Percentiles rank a stretch among this genome's conserved stretches.
These are phyloP conservation scores for Zychaea mexicana DNA, from an alignment of 371 early-diverging fungal genomes.

Conservation along the genomic window DNA sequence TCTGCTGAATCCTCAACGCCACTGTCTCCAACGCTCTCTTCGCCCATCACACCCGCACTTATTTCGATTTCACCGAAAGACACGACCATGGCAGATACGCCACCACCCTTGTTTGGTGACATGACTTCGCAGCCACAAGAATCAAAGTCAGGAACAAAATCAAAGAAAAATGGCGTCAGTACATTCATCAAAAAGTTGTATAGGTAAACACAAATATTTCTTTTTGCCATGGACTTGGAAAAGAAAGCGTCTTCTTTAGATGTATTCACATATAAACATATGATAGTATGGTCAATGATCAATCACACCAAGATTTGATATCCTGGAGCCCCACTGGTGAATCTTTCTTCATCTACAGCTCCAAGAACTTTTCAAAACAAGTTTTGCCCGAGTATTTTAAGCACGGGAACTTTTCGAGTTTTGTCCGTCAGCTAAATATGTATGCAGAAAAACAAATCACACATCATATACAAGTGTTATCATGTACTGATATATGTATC, in stretches of 20 bases:
- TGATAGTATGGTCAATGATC: slow-evolving; percentile 73
- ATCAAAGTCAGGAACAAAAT: slow-evolving; percentile 11
- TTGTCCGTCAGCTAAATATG: slow-evolving; percentile 96
- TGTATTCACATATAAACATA: too few species aligned
- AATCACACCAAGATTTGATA: slow-evolving; percentile 67
- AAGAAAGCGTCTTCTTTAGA: too few species aligned
- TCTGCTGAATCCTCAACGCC: slow-evolving; percentile 1
- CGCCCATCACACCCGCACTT: background rate
- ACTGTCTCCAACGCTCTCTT: slow-evolving; percentile 8
- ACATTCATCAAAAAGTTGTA: slow-evolving; percentile 34
- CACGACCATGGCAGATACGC: background rate
- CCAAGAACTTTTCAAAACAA: slow-evolving; percentile 79
- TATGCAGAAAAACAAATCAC: slow-evolving; percentile 41
- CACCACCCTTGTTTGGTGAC: slow-evolving; percentile 2
- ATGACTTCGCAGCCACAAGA: slow-evolving; percentile 21
- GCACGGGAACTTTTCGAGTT: slow-evolving; percentile 92
- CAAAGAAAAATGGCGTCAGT: slow-evolving; percentile 14
- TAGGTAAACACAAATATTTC: slow-evolving; percentile 20
- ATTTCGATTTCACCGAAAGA: slow-evolving; percentile 7
- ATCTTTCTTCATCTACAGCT: slow-evolving; percentile 70
- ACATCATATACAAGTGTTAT: background rate
- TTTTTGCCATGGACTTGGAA: too few species aligned
- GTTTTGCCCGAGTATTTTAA: slow-evolving; percentile 91
- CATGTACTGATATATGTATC: too few species aligned
- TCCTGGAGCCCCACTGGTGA: slow-evolving; percentile 75